Conservation (phyloP, 441 rosid genomes). For the Corymbia calophylla region DNA sequence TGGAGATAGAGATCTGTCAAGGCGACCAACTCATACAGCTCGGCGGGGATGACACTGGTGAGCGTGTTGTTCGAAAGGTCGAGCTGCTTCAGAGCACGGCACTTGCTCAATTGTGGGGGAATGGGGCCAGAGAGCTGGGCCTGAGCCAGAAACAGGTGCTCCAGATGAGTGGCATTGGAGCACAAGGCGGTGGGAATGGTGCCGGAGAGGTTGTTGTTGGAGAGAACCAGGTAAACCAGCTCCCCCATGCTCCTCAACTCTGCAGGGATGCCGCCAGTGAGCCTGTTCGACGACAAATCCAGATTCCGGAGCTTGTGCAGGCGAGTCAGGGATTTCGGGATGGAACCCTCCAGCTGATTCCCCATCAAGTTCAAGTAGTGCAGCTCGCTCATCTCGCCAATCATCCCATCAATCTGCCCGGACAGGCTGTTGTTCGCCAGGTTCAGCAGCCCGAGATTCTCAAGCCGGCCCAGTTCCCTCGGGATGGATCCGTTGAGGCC, state of each 20-base stretch:
- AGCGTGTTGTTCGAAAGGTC: conserved; percentile 75
- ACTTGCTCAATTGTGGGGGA: conserved; percentile 45
- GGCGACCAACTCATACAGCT: conserved; percentile 35
- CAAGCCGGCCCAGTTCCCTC: conserved; percentile 37
- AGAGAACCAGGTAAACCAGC: conserved; percentile 47
- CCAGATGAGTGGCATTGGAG: conserved; percentile 40
- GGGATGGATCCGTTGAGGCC: conserved; percentile 75
- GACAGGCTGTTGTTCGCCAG: conserved; percentile 64
- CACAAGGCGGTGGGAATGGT: conserved; percentile 40
- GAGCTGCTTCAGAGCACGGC: conserved; percentile 51
- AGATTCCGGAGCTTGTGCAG: conserved; percentile 45
- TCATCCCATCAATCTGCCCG: conserved; percentile 50
- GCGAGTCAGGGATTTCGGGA: conserved; percentile 43
- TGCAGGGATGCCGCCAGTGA: conserved; percentile 57
- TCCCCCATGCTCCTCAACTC: conserved; percentile 57
- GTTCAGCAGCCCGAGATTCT: conserved; percentile 48
- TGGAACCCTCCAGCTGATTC: conserved; percentile 48
- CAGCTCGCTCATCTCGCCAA: conserved; percentile 55
- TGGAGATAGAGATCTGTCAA: conserved; percentile 65
- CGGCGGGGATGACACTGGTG: conserved; percentile 51
- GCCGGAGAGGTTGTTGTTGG: conserved; percentile 54
- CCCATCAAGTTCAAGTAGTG: conserved; percentile 52
- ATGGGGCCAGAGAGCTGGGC: conserved; percentile 55
- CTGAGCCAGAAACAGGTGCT: conserved; percentile 38
- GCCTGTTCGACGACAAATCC: conserved; percentile 58